Evolutionary conservation across 1,139 yeast genomes (phyloP), one percentile per base, ranked within the genome.

Genomic region (Candida tetrigidarum): DNA sequence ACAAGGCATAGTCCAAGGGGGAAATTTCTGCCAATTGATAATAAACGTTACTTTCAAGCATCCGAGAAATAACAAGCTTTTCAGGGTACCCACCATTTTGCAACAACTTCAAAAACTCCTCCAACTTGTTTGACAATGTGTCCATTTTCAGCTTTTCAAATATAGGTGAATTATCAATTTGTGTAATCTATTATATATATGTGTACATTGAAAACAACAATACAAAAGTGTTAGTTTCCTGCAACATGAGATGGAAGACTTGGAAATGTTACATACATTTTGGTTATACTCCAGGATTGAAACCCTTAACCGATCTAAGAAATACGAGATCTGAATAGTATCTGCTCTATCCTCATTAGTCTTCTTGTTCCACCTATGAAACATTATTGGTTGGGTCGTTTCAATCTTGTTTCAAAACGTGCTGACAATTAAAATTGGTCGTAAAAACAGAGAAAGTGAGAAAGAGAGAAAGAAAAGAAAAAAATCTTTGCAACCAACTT

Each of bases 21-120:
- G 48, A 48, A 8, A 53, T 37, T 27, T 34, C 37, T 6, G 55
- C 51, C 23, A 55, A 30, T 15, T 36, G 37, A 22, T 39, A 30
- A 35, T 47, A 53, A 29, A 44, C 43, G 7, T 44, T 46, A 12
- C 26, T 36, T 25, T 42, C 47, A 12, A 52, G 28, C 38, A 52
- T 40, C 6, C 39, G 28, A 7, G 45, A 35, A 4, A 50, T 40
- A 2, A 34, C 12, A 10, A 19, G 10, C 10, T 19, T 19, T 6
- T 25, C 20, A 8, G 36, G 28, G 25, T 42, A 45, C 3, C 45
- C 45, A 19, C 44, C 37, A 26, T 19, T 15, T 20, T 29, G 32
- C 22, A 38, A 37, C 27, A 29, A 26, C 18, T 37, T 32, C 32
- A 32, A 25, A 6, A 48, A 18, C 7, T 43, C 41, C 14, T 42